phyloP scores from a whole-genome alignment of 257 asterid species.

The Primulina huaijiensis region DNA sequence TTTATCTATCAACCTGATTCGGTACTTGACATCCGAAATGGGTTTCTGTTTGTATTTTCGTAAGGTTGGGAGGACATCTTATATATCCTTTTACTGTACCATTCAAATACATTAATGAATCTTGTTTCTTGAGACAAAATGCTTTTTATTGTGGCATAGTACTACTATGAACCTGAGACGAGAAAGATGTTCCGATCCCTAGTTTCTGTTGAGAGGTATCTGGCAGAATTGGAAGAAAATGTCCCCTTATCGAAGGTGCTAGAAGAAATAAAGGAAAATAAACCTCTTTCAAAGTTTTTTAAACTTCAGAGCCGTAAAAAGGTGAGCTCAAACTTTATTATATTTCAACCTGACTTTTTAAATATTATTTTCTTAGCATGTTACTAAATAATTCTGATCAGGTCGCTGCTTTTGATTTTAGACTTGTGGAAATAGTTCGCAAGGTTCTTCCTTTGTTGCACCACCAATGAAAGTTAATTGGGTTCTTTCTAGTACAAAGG shows the following conservation, averaged over 20 bases:
- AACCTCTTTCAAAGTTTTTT: slow-evolving; percentile 52
- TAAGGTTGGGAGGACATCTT: not conserved
- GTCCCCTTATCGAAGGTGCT: slow-evolving; percentile 47
- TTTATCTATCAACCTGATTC: not conserved
- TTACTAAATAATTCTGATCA: slow-evolving; percentile 2
- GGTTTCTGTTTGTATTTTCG: not conserved
- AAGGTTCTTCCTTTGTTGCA: slow-evolving; percentile 29
- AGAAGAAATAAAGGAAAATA: slow-evolving; percentile 53
- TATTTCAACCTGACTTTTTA: not conserved
- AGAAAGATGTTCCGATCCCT: slow-evolving; percentile 72
- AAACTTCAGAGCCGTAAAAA: slow-evolving; percentile 35
- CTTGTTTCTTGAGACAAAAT: not conserved
- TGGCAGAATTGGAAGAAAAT: slow-evolving; percentile 47
- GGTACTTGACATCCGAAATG: not conserved
- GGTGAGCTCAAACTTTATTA: slow-evolving; percentile 35
- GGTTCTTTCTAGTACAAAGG: not conserved
- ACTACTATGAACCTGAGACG: slow-evolving; percentile 73
- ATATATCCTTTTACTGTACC: not conserved
- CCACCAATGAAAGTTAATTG: slow-evolving; percentile 56
- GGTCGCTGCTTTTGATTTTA: not conserved
- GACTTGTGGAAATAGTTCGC: slow-evolving; percentile 18
- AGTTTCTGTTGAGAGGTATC: slow-evolving; percentile 49
- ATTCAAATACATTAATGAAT: not conserved
- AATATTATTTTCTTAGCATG: slow-evolving; percentile 5
- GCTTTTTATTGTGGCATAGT: slow-evolving; percentile 37